These are phyloP conservation scores for Setaria viridis DNA, from an alignment of 202 grass and related monocot species.

Conservation along the genomic window DNA sequence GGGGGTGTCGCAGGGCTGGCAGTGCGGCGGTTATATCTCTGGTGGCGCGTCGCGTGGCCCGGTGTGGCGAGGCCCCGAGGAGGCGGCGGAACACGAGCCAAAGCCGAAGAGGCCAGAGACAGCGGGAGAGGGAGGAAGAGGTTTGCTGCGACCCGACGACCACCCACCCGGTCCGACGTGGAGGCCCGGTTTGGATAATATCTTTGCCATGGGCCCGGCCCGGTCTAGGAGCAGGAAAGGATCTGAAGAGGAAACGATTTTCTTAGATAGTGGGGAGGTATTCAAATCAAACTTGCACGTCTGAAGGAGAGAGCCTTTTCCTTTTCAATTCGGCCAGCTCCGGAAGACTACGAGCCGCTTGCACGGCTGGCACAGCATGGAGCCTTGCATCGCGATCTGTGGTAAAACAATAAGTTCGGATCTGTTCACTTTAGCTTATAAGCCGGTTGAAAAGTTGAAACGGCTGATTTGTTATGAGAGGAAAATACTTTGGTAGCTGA, in stretches of 20 bases:
- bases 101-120: no score
- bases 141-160: no score
- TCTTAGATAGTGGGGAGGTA: not conserved
- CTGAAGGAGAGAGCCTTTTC: not conserved
- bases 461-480: no score
- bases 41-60: not conserved
- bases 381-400: no score
- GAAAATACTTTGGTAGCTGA: no score
- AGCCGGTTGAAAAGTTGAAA: no score
- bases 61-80: not conserved
- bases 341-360: no score
- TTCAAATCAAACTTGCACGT: not conserved
- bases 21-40: constrained; percentile 22
- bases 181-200: not conserved
- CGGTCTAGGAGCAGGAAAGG: not conserved
- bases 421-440: no score
- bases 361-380: no score
- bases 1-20: not conserved
- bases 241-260: no score
- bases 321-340: not conserved
- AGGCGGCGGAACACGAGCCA: not conserved
- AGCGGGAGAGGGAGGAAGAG: not conserved
- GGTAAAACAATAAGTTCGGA: no score
- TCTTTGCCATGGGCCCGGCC: not conserved
- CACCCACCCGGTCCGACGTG: not conserved